These are phyloP conservation scores for Pistacia atlantica DNA, from an alignment of 345 rosid genomes.

Conservation along the genomic window DNA sequence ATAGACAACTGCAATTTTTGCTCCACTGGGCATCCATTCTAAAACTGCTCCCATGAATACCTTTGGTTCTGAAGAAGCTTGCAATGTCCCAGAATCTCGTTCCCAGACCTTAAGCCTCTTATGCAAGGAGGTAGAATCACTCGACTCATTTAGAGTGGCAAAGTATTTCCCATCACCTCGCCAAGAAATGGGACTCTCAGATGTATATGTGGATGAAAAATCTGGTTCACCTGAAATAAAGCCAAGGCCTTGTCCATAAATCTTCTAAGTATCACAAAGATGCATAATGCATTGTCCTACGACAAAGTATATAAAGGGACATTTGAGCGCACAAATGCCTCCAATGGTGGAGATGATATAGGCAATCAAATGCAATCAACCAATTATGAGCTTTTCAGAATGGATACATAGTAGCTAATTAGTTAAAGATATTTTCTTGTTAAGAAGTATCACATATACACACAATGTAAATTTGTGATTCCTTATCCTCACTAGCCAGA, in stretches of 20 bases:
- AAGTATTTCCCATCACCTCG: conserved; percentile 96
- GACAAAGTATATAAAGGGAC: not conserved
- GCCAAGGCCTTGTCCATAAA: conserved; percentile 11
- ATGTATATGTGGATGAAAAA: conserved; percentile 29
- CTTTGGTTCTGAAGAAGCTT: conserved; percentile 72
- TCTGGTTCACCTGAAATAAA: conserved; percentile 53
- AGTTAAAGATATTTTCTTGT: not conserved
- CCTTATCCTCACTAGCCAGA: not conserved
- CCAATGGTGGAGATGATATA: not conserved
- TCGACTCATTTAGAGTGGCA: conserved; percentile 53
- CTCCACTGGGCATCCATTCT: conserved; percentile 99
- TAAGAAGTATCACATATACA: not conserved
- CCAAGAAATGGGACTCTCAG: conserved; percentile 70
- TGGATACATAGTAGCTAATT: not conserved
- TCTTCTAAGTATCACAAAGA: conserved; percentile 4
- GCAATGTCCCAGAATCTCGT: conserved; percentile 75
- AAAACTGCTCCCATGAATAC: conserved; percentile 62
- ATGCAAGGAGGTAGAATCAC: conserved; percentile 35
- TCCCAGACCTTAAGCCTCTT: conserved; percentile 93
- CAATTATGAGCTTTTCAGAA: not conserved
- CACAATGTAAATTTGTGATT: not conserved
- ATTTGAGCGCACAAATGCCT: conserved; percentile 3
- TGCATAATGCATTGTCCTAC: not conserved
- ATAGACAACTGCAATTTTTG: conserved; percentile 81
- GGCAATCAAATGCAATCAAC: not conserved